Conservation (phyloP, 2,329 filamentous ascomycete species). For the Fusarium vanettenii region DNA sequence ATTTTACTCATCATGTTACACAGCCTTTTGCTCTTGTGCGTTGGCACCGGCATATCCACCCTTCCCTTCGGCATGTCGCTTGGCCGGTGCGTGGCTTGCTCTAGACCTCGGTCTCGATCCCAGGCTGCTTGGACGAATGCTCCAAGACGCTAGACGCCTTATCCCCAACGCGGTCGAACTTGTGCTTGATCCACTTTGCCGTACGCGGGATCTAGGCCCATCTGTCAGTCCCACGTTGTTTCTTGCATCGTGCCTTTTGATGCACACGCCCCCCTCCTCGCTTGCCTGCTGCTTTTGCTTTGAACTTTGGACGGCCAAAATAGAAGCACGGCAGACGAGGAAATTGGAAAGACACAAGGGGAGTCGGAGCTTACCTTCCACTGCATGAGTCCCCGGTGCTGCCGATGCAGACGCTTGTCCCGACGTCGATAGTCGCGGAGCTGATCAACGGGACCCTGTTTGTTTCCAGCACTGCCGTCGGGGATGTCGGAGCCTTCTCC, state of each 20-base stretch:
- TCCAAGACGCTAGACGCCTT: slow-evolving; percentile 68
- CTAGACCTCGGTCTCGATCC: slow-evolving; percentile 77
- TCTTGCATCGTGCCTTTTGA: neutral
- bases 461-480: slow-evolving; percentile 51
- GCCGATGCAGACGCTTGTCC: slow-evolving; percentile 70
- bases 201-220: slow-evolving; percentile 53
- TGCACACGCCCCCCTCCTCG: slow-evolving; percentile 3
- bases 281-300: neutral
- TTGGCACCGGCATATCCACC: neutral
- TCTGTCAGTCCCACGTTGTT: slow-evolving; percentile 27
- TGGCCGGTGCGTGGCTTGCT: slow-evolving; percentile 26
- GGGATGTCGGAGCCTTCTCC: slow-evolving; percentile 45
- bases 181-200: slow-evolving; percentile 64
- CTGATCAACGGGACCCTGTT: slow-evolving; percentile 61
- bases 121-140: slow-evolving; percentile 67
- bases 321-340: neutral
- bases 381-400: slow-evolving; percentile 79
- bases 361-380: slow-evolving; percentile 60
- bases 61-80: slow-evolving; percentile 1
- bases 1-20: neutral
- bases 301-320: slow-evolving; percentile 4
- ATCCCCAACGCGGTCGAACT: slow-evolving; percentile 67
- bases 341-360: slow-evolving; percentile 1
- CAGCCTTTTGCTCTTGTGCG: neutral
- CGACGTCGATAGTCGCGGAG: slow-evolving; percentile 71